phyloP scores from a whole-genome alignment of 2,329 filamentous ascomycete species.

The Stylonectria norvegica region DNA sequence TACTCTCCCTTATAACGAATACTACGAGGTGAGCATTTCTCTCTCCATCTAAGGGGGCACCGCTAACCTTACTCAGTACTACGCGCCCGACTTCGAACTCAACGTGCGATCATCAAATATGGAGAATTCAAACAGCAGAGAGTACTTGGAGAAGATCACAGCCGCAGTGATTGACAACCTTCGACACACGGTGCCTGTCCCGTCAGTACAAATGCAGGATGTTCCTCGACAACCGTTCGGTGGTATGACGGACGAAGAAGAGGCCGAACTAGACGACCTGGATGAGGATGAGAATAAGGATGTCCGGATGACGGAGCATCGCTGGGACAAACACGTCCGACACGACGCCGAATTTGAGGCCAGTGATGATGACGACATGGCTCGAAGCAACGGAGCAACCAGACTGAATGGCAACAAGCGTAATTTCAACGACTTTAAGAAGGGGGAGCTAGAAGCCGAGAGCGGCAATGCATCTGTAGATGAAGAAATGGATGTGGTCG shows the following conservation, averaged over 20 bases:
- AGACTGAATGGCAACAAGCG: conserved; percentile 46
- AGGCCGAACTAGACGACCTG: conserved; percentile 62
- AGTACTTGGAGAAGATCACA: conserved; percentile 80
- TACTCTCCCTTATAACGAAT: conserved; percentile 92
- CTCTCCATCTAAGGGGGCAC: not conserved
- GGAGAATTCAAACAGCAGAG: conserved; percentile 83
- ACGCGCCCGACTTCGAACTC: conserved; percentile 84
- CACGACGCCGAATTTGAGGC: conserved; percentile 81
- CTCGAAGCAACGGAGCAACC: conserved; percentile 67
- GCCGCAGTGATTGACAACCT: conserved; percentile 81
- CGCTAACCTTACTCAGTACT: conserved; percentile 60
- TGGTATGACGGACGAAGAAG: conserved; percentile 64
- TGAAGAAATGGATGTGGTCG: conserved; percentile 32
- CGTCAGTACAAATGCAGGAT: conserved; percentile 89
- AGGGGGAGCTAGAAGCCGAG: conserved; percentile 38
- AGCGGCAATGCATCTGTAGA: conserved; percentile 38
- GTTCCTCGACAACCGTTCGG: conserved; percentile 60
- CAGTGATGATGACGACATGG: conserved; percentile 85
- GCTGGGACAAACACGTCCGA: conserved; percentile 74
- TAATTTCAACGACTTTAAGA: conserved; percentile 51
- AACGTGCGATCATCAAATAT: conserved; percentile 86
- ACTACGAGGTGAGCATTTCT: conserved; percentile 66
- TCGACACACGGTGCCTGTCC: conserved; percentile 77
- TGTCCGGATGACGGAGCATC: conserved; percentile 73
- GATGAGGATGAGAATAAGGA: conserved; percentile 89